Base-by-base conservation (phyloP, 2,329 filamentous ascomycete genomes). In the Lasiodiplodia gonubiensis region DNA sequence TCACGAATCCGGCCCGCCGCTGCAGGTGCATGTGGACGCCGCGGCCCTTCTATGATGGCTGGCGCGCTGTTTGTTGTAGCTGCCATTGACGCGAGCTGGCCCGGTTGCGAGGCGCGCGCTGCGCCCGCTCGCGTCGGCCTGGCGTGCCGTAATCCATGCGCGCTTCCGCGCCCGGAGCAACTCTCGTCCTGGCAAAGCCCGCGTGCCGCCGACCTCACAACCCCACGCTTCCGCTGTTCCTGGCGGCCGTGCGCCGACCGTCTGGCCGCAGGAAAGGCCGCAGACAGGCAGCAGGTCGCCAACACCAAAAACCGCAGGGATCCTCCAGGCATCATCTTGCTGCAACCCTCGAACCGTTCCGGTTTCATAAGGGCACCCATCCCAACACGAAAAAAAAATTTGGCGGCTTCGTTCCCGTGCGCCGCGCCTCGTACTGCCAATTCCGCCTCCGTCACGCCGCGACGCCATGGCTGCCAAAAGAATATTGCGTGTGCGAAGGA, bases 401-500 rank as follows among this genome's bases (percentile, higher is more conserved):
- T 33, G 23, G 49, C 21, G 25, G 21, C 64, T 37, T 37, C 42
- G 37, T 59, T 66, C 46, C 52, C 64, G 53, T 25, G 30, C 54
- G 59, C 59, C 59, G 14, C 42, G 42, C 37, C 27, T 37, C 35
- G 14, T 21, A 25, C 64, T 16, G 51, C 21, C 33, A 51, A 52
- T 66, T 42, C 30, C 53, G 51, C 64, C 51, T 39, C 64, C 57
- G 59, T 63, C 42, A n/a, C 57, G 57, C 57, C 57, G 55, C 39
- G 57, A 46, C 59, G 57, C 52, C 53, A 68, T 63, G 66, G 52
- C 49, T 33, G 51, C 52, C 14, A 59, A 54, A 49, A 46, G 27
- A 64, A 81, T 92, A 68, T 79, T 92, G 65, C 86, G 86, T 69
- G 81, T 92, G 70, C 81, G 84, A 68, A 84, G 88, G 71, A 85